These are phyloP conservation scores for Colletotrichum kahawae DNA, from an alignment of 2,329 filamentous ascomycete genomes.

Conservation along the genomic window DNA sequence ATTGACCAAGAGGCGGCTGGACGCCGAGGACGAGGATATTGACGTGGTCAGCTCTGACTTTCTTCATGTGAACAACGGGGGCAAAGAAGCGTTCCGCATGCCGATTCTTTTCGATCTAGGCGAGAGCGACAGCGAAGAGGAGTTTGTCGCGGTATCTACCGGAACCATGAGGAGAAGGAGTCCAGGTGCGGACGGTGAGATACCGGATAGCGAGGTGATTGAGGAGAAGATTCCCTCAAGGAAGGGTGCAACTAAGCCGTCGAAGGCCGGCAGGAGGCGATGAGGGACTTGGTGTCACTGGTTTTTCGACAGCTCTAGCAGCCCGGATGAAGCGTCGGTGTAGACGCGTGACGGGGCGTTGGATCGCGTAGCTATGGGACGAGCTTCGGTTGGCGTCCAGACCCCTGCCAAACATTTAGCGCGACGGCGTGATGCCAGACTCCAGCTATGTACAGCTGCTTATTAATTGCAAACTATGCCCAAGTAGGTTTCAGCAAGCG, in stretches of 20 bases:
- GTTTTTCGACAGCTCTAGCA: background rate
- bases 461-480: background rate
- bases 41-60: constrained; percentile 82
- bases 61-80: constrained; percentile 58
- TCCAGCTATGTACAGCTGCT: background rate
- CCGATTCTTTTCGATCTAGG: constrained; percentile 92
- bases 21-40: constrained; percentile 91
- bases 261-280: constrained; percentile 10
- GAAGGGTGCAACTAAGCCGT: constrained; percentile 35
- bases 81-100: constrained; percentile 72
- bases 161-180: constrained; percentile 90
- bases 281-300: background rate
- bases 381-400: constrained; percentile 13
- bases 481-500: background rate
- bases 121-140: constrained; percentile 95
- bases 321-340: background rate
- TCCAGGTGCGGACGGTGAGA: constrained; percentile 72
- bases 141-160: constrained; percentile 70
- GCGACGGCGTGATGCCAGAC: background rate
- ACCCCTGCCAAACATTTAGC: constrained; percentile 1
- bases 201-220: constrained; percentile 59
- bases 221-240: constrained; percentile 45
- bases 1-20: constrained; percentile 86
- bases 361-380: constrained; percentile 10
- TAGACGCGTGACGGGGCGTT: constrained; percentile 9